A percentile compares a stretch with the other conserved stretches of the same genome.
These are phyloP conservation scores for Holtermanniella nyarrowii DNA, from an alignment of 768 basidiomycete species.

Conservation along the genomic window DNA sequence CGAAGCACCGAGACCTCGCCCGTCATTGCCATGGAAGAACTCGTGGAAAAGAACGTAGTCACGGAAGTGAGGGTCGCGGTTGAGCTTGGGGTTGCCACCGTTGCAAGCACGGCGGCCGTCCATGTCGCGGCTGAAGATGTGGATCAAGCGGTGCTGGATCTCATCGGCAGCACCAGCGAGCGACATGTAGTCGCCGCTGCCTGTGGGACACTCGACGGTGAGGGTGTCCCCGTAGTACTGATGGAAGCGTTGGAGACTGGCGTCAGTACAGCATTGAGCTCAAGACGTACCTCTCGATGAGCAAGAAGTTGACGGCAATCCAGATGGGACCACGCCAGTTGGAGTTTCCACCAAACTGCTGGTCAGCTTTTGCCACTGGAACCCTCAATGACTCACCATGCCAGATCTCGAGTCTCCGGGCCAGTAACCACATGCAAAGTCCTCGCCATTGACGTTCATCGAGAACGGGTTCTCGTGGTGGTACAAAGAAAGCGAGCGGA, in stretches of 20 bases:
- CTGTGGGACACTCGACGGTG: slow-evolving; percentile 90
- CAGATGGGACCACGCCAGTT: slow-evolving; percentile 85
- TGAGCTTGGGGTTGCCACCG: slow-evolving; percentile 74
- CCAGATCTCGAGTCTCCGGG: slow-evolving; percentile 93
- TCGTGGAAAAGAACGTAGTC: slow-evolving; percentile 97
- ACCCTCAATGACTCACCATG: slow-evolving; percentile 48
- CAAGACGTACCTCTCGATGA: slow-evolving; percentile 58
- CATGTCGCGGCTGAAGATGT: slow-evolving; percentile 89
- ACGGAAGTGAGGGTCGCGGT: slow-evolving; percentile 87
- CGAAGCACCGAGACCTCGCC: slow-evolving; percentile 86
- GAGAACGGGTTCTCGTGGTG: slow-evolving; percentile 91
- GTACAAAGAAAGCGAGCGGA: slow-evolving; percentile 85
- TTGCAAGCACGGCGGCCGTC: slow-evolving; percentile 82
- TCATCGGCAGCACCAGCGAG: slow-evolving; percentile 89
- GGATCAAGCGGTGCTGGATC: slow-evolving; percentile 97
- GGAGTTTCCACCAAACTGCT: slow-evolving; percentile 56
- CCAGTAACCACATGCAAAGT: slow-evolving; percentile 92
- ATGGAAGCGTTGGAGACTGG: slow-evolving; percentile 77
- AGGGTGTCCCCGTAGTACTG: slow-evolving; percentile 84
- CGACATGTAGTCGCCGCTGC: slow-evolving; percentile 96
- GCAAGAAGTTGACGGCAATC: slow-evolving; percentile 90
- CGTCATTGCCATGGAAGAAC: slow-evolving; percentile 93
- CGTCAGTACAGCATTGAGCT: neutral
- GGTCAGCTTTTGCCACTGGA: no score
- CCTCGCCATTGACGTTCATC: slow-evolving; percentile 83